These are phyloP conservation scores for Tephrocybe sp. DNA, from an alignment of 768 basidiomycete species.

Conservation along the genomic window DNA sequence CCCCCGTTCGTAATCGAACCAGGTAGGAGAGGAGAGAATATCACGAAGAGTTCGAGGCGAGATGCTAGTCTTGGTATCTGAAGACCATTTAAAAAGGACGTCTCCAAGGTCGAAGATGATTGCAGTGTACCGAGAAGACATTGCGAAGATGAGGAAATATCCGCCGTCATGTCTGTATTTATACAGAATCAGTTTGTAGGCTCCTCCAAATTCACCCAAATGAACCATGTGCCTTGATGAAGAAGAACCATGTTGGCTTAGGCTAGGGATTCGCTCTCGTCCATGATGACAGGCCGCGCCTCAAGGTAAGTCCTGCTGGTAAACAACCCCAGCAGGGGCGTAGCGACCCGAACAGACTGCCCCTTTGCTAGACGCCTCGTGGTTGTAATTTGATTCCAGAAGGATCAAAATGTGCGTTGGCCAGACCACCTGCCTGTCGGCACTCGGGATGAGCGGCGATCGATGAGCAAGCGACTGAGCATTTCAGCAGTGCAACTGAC, in stretches of 20 bases:
- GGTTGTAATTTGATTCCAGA: slow-evolving; percentile 8
- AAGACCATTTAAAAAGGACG: slow-evolving; percentile 56
- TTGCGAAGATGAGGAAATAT: background rate
- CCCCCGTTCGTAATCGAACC: slow-evolving; percentile 56
- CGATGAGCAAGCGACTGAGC: too few species aligned
- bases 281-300: slow-evolving; percentile 17
- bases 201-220: background rate
- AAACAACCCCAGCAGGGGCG: slow-evolving; percentile 10
- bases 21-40: slow-evolving; percentile 45
- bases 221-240: slow-evolving; percentile 19
- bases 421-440: background rate
- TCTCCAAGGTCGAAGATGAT: slow-evolving; percentile 58
- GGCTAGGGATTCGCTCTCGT: slow-evolving; percentile 7
- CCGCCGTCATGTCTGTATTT: slow-evolving; percentile 7
- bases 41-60: slow-evolving; percentile 37
- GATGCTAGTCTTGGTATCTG: slow-evolving; percentile 42
- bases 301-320: slow-evolving; percentile 17
- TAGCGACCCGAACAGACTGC: slow-evolving; percentile 6
- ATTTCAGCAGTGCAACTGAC: too few species aligned
- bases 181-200: slow-evolving; percentile 3
- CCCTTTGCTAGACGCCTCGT: slow-evolving; percentile 12
- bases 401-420: background rate
- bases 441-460: background rate
- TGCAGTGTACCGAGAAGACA: slow-evolving; percentile 25
- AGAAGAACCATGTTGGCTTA: slow-evolving; percentile 3